Base-by-base conservation (phyloP, 1,284 basidiomycete species). In the Ceratobasidium sp. region DNA sequence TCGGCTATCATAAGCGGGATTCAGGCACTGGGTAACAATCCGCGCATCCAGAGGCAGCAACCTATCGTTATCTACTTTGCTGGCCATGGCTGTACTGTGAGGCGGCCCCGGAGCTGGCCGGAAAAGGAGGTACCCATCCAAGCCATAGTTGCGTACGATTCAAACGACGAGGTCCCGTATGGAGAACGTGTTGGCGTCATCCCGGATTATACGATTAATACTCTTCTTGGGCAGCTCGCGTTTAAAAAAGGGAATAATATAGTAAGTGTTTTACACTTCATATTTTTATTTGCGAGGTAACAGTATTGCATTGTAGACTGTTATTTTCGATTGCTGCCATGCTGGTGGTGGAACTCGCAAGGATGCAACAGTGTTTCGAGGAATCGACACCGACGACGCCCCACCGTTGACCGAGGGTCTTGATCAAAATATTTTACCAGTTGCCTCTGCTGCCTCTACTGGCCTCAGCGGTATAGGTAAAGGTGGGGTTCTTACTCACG, bases 291-390 rank as follows among this genome's bases (percentile, higher is more conserved):
- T n/a, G 19, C 6, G 3, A 17, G 3, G 5, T 51, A 7, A 51
- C 17, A 17, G 15, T 19, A 29, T 29, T 17, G n/a, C 17, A 51
- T 6, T 6, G 29, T 24, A 57, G 54, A 27, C 24, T 3, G 54
- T 57, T 17, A 57, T 57, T 4, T 57, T 57, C 29, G 54, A 57
- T 27, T 57, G 31, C 41, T 60, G 57, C 33, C 31, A 60, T 36
- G 11, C 57, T 9, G 33, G 17, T n/a, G 41, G 9, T 27, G 41
- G 33, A 14, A 14, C 36, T 11, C 36, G 36, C 36, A 57, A 57
- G 54, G 22, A 27, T 2, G 8, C 15, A 4, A 17, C n/a, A 51
- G 50, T 19, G 4, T 6, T 24, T 51, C 50, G 17, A 5, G 6
- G 24, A 41, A 11, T 51, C 15, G 24, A 24, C 19, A 51, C 24